Evolutionary conservation across 1,139 yeast species (phyloP).

Genomic region (Saccharomyces hybrid): DNA sequence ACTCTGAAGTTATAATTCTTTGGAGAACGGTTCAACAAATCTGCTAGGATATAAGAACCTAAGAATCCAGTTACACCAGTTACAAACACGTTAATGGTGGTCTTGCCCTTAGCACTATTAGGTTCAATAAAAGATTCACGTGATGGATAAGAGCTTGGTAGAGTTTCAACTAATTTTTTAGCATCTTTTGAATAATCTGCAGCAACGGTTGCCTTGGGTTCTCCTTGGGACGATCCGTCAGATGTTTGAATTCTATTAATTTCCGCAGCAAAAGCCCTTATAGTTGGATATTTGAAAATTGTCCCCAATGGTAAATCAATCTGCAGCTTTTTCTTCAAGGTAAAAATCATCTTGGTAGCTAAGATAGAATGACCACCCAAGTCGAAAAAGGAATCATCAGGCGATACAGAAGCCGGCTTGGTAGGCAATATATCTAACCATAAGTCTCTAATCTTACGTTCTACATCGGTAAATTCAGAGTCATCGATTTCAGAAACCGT

Average conservation of each 20-base stretch:
- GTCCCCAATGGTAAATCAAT: slow-evolving; percentile 85
- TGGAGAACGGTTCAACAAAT: slow-evolving; percentile 48
- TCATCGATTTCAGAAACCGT: slow-evolving; percentile 38
- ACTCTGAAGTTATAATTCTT: slow-evolving; percentile 45
- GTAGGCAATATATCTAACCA: slow-evolving; percentile 86
- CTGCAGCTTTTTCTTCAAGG: slow-evolving; percentile 66
- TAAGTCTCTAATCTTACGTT: slow-evolving; percentile 61
- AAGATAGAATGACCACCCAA: slow-evolving; percentile 95
- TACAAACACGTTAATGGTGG: slow-evolving; percentile 58
- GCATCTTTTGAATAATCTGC: slow-evolving; percentile 72
- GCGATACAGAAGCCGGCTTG: slow-evolving; percentile 67
- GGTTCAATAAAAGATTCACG: slow-evolving; percentile 30
- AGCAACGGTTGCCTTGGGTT: slow-evolving; percentile 24
- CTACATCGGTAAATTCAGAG: slow-evolving; percentile 52
- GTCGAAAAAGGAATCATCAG: slow-evolving; percentile 88
- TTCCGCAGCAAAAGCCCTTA: slow-evolving; percentile 67
- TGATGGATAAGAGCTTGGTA: slow-evolving; percentile 38
- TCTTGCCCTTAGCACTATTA: slow-evolving; percentile 29
- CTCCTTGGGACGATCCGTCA: slow-evolving; percentile 13
- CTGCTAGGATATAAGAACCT: slow-evolving; percentile 80
- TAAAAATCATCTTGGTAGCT: slow-evolving; percentile 95
- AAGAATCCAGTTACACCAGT: slow-evolving; percentile 97
- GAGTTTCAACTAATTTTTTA: slow-evolving; percentile 40
- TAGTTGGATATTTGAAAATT: slow-evolving; percentile 82
- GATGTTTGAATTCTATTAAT: slow-evolving; percentile 40